Evolutionary conservation across 805 yeast genomes (phyloP), one percentile per base, ranked within the genome.

Genomic region (Wickerhamomyces ciferrii): DNA sequence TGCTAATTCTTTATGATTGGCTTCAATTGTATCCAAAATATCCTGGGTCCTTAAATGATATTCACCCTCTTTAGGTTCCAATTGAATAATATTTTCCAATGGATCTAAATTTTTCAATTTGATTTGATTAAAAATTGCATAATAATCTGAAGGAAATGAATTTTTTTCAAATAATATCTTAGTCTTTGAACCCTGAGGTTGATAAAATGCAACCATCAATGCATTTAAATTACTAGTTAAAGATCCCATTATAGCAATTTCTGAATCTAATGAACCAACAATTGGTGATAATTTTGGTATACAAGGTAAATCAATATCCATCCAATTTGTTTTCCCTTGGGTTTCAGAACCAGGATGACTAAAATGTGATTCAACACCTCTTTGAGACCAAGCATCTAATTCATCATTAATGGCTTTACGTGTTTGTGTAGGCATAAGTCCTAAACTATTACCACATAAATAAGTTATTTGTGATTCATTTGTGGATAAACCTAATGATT

Each of bases 391-490:
- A 0, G 94, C 96, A 52, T 81, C 76, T 42, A 91, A 68, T 63
- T 91, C 97, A 37, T 69, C 73, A 42, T 66, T 65, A 15, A 91
- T 68, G 15, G 86, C 85, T 7, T 53, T 51, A 31, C 77, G 69
- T 0, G 91, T 82, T 8, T 69, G 59, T 43, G 65, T 69, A 0
- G 98, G 97, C 91, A 89, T 86, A 48, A 91, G 67, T 0, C 98
- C 98, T 7, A 91, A 76, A n/a, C 96, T 88, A 68, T 91, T 92
- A 2, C 98, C 98, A 66, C 96, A 89, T 41, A 91, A 70, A 60
- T 91, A 92, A 20, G 75, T 70, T 9, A 54, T 50, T 24, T 56
- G 53, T 13, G 48, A 41, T 9, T 41, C 32, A 34, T 43, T 40
- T 5, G 41, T 23, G 20, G 47, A 37, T 8, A 50, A 55, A 0